Evolutionary conservation across 768 basidiomycete genomes (phyloP), one percentile per base, ranked within the genome.

Genomic region (Wakefieldia striispora): DNA sequence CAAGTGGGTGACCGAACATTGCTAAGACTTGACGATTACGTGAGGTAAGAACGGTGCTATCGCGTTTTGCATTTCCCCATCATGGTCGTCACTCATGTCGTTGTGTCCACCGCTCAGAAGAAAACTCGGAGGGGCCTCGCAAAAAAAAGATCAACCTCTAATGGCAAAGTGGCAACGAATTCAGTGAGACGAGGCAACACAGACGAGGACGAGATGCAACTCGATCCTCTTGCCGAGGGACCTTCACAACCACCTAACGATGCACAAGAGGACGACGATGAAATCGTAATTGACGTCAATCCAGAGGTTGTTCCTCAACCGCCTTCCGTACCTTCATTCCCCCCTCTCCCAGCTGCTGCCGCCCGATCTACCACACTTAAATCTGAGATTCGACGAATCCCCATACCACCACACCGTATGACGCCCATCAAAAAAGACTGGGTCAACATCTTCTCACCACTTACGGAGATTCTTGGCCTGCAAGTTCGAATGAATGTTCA

Each of bases 401-500:
- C 91, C 11, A 89, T 99, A 67, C 97, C 97, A 12, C 93, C 93
- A 9, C 97, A 99, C 68, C 83, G 97, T 44, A 95, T 97, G 91
- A 93, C 94, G 10, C 97, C 97, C 3, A 70, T 98, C 46, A 95
- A 97, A 72, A 91, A 88, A 64, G 94, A 97, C 56, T 97, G 95
- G 95, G 77, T 95, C 43, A 90, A 88, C 64, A 84, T 97, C 50
- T 97, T 98, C 65, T 89, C 92, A 0, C 97, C 97, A 0, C 73
- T 99, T 60, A 95, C 95, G 4, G 95, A 99, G 74, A 87, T 97
- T 56, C 74, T 95, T 62, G 92, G 89, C 0, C 71, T 99, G 52
- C 95, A 97, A 75, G 93, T 99, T 26, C 80, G 97, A 62, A 98
- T 99, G 95, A 99, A 99, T 64, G 83, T 91, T 10, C 85, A 84